Percentiles rank a stretch among this genome's conserved stretches.
phyloP scores from a whole-genome alignment of 176 grass and related monocot genomes.

The Carex kokanica region DNA sequence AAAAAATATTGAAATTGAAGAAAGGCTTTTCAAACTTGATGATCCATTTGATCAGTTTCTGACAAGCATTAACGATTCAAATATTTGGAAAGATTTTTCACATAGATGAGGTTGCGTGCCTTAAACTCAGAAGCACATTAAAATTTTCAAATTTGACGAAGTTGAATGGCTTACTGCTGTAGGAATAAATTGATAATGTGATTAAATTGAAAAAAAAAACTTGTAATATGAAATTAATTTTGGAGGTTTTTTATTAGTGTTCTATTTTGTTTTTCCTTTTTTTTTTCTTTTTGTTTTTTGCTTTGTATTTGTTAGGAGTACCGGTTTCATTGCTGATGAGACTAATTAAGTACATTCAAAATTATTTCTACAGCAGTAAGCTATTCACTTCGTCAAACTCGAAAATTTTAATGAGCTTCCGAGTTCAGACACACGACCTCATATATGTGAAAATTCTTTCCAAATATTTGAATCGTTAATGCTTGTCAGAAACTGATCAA shows the following conservation, averaged over 20 bases:
- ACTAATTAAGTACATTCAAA: background rate
- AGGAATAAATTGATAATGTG: too few relatives aligned
- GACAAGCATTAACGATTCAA: background rate
- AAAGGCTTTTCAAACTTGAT: background rate
- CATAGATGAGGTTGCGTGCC: background rate
- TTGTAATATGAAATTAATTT: background rate
- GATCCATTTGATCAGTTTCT: background rate
- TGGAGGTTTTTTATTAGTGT: background rate
- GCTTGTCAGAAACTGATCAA: constrained; percentile 3
- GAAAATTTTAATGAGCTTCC: background rate
- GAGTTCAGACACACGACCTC: background rate
- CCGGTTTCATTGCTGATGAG: background rate
- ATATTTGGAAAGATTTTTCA: background rate
- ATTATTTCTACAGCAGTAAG: too few relatives aligned
- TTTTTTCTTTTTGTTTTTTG: background rate
- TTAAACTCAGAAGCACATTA: background rate
- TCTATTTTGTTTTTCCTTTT: background rate
- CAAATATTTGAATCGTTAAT: background rate
- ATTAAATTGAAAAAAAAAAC: background rate
- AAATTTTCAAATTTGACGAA: background rate
- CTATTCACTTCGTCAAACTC: background rate
- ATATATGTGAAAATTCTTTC: background rate
- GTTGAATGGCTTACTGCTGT: too few relatives aligned
- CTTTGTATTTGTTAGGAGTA: background rate
- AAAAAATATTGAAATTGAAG: background rate